phyloP scores from a whole-genome alignment of 2,329 filamentous ascomycete genomes.

The Periconia digitata region DNA sequence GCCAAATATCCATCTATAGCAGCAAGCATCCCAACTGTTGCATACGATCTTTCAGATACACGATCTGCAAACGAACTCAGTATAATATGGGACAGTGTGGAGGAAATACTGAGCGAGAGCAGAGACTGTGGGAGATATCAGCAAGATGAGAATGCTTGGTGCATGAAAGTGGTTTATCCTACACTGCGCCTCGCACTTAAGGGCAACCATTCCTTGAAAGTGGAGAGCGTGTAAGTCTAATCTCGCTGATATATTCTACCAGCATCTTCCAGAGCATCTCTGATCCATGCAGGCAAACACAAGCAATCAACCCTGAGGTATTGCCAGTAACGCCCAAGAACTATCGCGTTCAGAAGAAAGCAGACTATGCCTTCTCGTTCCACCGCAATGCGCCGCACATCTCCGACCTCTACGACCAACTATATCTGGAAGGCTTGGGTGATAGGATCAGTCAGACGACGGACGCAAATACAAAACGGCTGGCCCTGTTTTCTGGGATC shows the following conservation, averaged over 20 bases:
- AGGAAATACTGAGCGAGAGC: constrained; percentile 1
- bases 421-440: background rate
- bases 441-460: constrained; percentile 3
- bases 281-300: background rate
- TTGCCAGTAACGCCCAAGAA: constrained; percentile 2
- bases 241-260: background rate
- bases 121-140: constrained; percentile 1
- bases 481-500: constrained; percentile 2
- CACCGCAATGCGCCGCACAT: background rate
- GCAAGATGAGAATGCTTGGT: constrained; percentile 3
- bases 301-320: background rate
- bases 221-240: constrained; percentile 3
- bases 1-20: background rate
- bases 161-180: background rate
- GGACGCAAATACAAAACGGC: constrained; percentile 2
- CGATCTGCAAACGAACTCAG: background rate
- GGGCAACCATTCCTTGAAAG: constrained; percentile 1
- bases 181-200: constrained; percentile 1
- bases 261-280: background rate
- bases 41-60: background rate
- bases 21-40: background rate
- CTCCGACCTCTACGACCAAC: constrained; percentile 1
- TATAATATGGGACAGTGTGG: background rate
- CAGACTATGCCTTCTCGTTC: constrained; percentile 4
- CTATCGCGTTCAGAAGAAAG: constrained; percentile 1